Base-by-base conservation (phyloP, 2,329 filamentous ascomycete species). In the Colletotrichum falcatum region DNA sequence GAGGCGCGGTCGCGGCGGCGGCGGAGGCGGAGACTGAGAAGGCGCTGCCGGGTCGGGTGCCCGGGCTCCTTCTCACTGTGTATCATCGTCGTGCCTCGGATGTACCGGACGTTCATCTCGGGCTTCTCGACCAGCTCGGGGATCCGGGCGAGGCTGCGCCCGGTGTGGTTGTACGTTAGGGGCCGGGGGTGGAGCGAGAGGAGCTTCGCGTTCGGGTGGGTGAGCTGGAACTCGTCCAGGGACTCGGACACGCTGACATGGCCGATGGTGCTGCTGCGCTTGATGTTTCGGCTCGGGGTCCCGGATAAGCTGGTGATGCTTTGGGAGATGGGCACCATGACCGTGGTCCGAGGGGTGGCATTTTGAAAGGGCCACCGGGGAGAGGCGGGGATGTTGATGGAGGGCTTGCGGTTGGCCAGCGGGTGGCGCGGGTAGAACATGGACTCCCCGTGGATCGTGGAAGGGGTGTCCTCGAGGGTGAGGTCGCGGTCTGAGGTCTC, bases 281-380 rank as follows among this genome's bases (percentile, higher is more conserved):
- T 61, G 16, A 20, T 12, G 23, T 39, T 26, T 2, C 1, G 23
- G 26, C 49, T 42, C 9, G 28, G n/a, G 16, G 2, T 23, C 6
- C 59, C 23, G n/a, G 65, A 56, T 9, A 53, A 62, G 0, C 18
- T 51, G 5, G 68, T 68, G 30, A 63, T 5, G 46, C 64, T 59
- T 16, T 26, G 68, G n/a, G 53, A 23, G 23, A 71, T 60, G 44
- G 68, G 65, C 5, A 58, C 64, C 59, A 71, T 68, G 23, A 48
- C 59, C 2, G 67, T 58, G 16, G 42, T n/a, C 2, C 68, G 64
- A 1, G 68, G 68, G 1, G 68, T 71, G 9, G 64, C 68, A 39
- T 71, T 26, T 7, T 71, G 68, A 37, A 71, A 71, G 20, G 68
- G 68, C 68, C 68, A 71, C 16, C 58, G 64, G 35, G 68, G 68